phyloP scores from a whole-genome alignment of 495 filamentous ascomycete genomes.

The Aspergillus cristatus region DNA sequence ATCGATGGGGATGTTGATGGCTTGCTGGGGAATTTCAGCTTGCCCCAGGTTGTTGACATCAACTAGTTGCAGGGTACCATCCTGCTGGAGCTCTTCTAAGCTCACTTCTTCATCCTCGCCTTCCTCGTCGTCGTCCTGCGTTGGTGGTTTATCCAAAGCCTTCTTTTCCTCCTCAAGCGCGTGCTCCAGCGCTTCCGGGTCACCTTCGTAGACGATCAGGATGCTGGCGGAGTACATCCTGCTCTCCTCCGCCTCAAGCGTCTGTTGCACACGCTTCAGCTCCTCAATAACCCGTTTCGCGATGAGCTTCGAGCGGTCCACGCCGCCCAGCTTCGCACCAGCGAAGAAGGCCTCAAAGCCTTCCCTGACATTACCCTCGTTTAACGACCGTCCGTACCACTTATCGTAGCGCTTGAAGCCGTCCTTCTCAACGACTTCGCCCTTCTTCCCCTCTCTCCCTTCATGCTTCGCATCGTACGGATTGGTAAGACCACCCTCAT shows the following conservation, averaged over 20 bases:
- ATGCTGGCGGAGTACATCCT: constrained; percentile 91
- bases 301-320: constrained; percentile 45
- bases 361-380: constrained; percentile 57
- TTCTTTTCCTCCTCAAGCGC: constrained; percentile 56
- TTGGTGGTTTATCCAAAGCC: constrained; percentile 14
- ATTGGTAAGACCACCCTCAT: constrained; percentile 29
- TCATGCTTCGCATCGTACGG: constrained; percentile 35
- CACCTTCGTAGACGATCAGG: constrained; percentile 88
- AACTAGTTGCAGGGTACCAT: constrained; percentile 26
- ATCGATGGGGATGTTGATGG: constrained; percentile 34
- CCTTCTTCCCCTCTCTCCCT: constrained; percentile 25
- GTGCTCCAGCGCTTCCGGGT: constrained; percentile 55
- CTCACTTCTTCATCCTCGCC: constrained; percentile 41
- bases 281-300: constrained; percentile 57
- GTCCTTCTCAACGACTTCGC: constrained; percentile 34
- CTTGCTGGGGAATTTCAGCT: constrained; percentile 18
- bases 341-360: constrained; percentile 72
- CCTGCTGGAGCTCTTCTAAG: constrained; percentile 35
- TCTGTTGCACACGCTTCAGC: constrained; percentile 50
- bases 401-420: constrained; percentile 77
- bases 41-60: constrained; percentile 22
- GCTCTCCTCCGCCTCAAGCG: constrained; percentile 69
- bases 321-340: constrained; percentile 45
- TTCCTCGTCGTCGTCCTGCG: constrained; percentile 29
- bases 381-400: constrained; percentile 73